Evolutionary conservation across 2,329 filamentous ascomycete genomes (phyloP), one percentile per base, ranked within the genome.

Genomic region (Fusarium vanettenii): DNA sequence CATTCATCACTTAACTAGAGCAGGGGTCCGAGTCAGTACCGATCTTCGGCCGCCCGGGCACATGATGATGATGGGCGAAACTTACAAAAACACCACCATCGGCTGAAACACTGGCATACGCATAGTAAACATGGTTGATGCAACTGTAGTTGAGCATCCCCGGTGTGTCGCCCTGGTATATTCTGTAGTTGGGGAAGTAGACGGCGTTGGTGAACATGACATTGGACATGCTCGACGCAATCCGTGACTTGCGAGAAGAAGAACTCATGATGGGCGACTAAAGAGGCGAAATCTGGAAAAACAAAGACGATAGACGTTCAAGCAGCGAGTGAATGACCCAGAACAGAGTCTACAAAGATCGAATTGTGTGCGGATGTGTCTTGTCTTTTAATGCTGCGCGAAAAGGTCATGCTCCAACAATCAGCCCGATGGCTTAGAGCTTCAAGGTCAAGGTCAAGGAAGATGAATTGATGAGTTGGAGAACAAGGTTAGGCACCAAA

Each of bases 91-190:
- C 90, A 63, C 89, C 90, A 60, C 94, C 94, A 80, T 95, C 92
- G 60, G 88, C 84, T 72, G 90, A 90, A 50, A 96, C 89, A 83
- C 89, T 93, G 68, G 93, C 93, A 88, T 94, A 95, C 14, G 94
- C 93, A 80, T 96, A 96, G 83, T 95, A 95, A 29, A 95, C 91
- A 79, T 95, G 92, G 75, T 92, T 95, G 78, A 96, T 91, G 78
- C 92, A 94, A 74, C 90, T 90, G 81, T 94, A 91, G 80, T 94
- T 93, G 79, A 96, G 85, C 65, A 91, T 91, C 1, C 90, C 93
- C 0, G 94, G 94, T 18, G 93, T 93, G 77, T 94, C 90, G 73
- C 92, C 89, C 66, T 89, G 87, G 83, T 95, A 95, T 75, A 95
- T 90, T 68, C 91, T 87, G 85, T 90, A 91, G 83, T 94, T 96